Evolutionary conservation across 192 early-diverging fungal species (phyloP).

Genomic region (Entomortierella beljakovae): DNA sequence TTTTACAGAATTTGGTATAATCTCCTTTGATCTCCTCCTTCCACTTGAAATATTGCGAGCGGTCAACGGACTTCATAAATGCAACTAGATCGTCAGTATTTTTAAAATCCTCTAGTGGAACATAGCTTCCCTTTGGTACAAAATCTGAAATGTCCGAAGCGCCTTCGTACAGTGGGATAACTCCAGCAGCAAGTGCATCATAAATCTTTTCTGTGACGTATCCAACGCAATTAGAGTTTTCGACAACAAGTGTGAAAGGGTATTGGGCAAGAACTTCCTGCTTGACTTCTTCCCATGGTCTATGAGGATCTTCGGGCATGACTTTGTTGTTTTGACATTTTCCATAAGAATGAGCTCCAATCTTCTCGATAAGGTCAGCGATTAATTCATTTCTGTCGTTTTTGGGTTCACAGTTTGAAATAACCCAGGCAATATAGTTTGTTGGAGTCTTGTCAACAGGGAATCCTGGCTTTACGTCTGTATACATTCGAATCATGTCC

Average conservation of each 20-base stretch:
- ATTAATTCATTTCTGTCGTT: constrained; percentile 43
- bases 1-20: constrained; percentile 14
- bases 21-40: constrained; percentile 25
- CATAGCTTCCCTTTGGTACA: constrained; percentile 28
- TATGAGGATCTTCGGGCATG: constrained; percentile 9
- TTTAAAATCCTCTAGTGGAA: constrained; percentile 15
- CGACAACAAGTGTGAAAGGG: constrained; percentile 30
- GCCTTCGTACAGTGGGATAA: constrained; percentile 50
- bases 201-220: constrained; percentile 57
- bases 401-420: constrained; percentile 26
- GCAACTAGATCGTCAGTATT: constrained; percentile 1
- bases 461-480: constrained; percentile 7
- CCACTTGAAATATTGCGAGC: constrained; percentile 13
- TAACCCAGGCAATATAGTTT: constrained; percentile 22
- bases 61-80: constrained; percentile 11
- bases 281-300: constrained; percentile 9
- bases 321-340: constrained; percentile 30
- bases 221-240: constrained; percentile 49
- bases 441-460: constrained; percentile 25
- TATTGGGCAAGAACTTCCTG: constrained; percentile 12
- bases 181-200: constrained; percentile 22
- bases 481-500: background rate
- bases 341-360: constrained; percentile 43
- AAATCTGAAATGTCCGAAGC: constrained; percentile 49
- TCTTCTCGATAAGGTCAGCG: constrained; percentile 14